Evolutionary conservation across 2,329 filamentous ascomycete genomes (phyloP).

Genomic region (Aureobasidium sp.): DNA sequence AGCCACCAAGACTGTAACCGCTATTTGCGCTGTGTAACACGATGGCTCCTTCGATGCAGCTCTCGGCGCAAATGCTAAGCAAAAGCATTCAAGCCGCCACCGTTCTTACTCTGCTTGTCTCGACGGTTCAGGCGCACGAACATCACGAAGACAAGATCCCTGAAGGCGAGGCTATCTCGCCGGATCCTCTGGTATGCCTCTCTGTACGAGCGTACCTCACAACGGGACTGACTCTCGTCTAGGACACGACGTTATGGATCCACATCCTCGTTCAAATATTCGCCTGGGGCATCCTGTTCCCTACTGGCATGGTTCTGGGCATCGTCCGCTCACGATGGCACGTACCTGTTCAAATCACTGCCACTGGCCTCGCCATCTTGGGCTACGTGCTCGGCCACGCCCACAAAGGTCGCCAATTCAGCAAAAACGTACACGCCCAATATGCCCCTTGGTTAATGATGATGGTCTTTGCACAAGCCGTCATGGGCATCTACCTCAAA

Average conservation of each 20-base stretch:
- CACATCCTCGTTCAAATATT: slow-evolving; percentile 86
- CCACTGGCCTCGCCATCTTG: slow-evolving; percentile 65
- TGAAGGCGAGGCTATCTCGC: slow-evolving; percentile 60
- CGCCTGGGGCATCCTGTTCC: slow-evolving; percentile 87
- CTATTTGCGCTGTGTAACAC: not conserved
- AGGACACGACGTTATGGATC: slow-evolving; percentile 80
- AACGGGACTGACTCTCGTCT: slow-evolving; percentile 12
- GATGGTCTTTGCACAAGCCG: slow-evolving; percentile 66
- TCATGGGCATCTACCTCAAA: slow-evolving; percentile 77
- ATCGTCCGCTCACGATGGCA: slow-evolving; percentile 90
- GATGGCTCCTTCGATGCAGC: not conserved
- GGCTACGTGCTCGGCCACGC: slow-evolving; percentile 88
- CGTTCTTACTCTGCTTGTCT: slow-evolving; percentile 14
- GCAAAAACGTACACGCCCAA: slow-evolving; percentile 67
- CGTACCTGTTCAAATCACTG: slow-evolving; percentile 74
- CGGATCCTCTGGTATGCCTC: slow-evolving; percentile 61
- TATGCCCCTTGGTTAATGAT: slow-evolving; percentile 79
- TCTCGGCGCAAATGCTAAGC: not conserved
- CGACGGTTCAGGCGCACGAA: slow-evolving; percentile 37
- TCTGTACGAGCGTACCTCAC: not conserved
- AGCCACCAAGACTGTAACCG: not conserved
- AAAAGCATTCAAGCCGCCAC: not conserved
- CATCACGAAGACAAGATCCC: slow-evolving; percentile 53
- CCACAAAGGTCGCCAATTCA: slow-evolving; percentile 83
- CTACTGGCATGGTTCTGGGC: slow-evolving; percentile 88